Conservation (phyloP, 2,329 filamentous ascomycete genomes). For the Trichoderma asperellum region DNA sequence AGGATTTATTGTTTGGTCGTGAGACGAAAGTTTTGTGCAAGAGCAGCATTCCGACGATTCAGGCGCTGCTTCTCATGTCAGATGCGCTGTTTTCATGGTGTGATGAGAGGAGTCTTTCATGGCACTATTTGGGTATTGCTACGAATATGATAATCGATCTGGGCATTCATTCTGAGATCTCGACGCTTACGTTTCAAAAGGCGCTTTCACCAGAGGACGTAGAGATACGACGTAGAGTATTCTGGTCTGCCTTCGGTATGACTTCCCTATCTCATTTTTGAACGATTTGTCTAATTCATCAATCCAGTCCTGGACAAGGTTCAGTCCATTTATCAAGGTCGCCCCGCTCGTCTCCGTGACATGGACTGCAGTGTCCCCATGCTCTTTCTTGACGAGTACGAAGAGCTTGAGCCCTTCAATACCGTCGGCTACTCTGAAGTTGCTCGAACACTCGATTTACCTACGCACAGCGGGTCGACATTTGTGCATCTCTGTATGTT, state of each 20-base stretch:
- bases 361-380: neutral
- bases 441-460: neutral
- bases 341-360: neutral
- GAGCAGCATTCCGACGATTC: neutral
- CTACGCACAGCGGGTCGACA: neutral
- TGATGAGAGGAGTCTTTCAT: neutral
- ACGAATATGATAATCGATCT: neutral
- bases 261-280: neutral
- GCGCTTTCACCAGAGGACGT: neutral
- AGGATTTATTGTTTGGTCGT: neutral
- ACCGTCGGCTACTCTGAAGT: neutral
- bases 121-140: neutral
- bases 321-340: neutral
- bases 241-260: neutral
- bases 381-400: neutral
- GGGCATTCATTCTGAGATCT: neutral
- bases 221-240: neutral
- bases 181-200: neutral
- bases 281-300: neutral
- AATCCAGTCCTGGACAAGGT: neutral
- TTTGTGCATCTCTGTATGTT: neutral
- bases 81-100: neutral
- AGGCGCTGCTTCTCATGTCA: neutral
- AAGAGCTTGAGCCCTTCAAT: neutral
- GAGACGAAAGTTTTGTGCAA: neutral